A percentile compares a stretch with the other conserved stretches of the same genome.
phyloP scores from a whole-genome alignment of 2,329 filamentous ascomycete species.

The Beauveria pseudobassiana region DNA sequence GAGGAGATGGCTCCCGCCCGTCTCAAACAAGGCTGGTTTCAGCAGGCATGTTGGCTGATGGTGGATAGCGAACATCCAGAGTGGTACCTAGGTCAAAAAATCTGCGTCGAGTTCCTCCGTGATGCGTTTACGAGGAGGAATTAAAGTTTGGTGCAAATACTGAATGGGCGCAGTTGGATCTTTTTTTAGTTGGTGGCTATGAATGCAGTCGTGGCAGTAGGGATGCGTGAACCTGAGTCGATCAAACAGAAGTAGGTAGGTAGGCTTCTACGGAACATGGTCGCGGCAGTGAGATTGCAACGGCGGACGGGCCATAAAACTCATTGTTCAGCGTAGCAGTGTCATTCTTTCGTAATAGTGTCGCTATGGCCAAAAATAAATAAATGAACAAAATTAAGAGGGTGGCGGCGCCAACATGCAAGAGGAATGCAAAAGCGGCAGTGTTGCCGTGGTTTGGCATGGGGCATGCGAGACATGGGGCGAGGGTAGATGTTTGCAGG shows the following conservation, averaged over 20 bases:
- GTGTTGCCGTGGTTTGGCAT: background rate
- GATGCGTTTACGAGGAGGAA: too few species aligned
- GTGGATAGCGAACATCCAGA: background rate
- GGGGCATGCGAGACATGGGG: background rate
- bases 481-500: background rate
- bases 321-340: background rate
- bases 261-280: background rate
- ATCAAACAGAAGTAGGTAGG: too few species aligned
- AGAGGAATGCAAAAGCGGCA: background rate
- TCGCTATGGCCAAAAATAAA: background rate
- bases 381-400: too few species aligned
- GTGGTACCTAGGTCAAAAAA: too few species aligned
- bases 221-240: too few species aligned
- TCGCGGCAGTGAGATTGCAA: background rate
- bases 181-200: too few species aligned
- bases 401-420: background rate
- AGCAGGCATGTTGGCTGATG: background rate
- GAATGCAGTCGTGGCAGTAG: too few species aligned
- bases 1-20: background rate
- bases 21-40: conserved; percentile 4
- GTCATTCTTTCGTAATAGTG: background rate
- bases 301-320: background rate
- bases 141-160: too few species aligned
- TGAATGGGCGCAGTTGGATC: too few species aligned
- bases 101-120: too few species aligned